A percentile compares a stretch with the other conserved stretches of the same genome.
These are phyloP conservation scores for Backusella liffmaniae DNA, from an alignment of 192 early-diverging fungal genomes.

Conservation along the genomic window DNA sequence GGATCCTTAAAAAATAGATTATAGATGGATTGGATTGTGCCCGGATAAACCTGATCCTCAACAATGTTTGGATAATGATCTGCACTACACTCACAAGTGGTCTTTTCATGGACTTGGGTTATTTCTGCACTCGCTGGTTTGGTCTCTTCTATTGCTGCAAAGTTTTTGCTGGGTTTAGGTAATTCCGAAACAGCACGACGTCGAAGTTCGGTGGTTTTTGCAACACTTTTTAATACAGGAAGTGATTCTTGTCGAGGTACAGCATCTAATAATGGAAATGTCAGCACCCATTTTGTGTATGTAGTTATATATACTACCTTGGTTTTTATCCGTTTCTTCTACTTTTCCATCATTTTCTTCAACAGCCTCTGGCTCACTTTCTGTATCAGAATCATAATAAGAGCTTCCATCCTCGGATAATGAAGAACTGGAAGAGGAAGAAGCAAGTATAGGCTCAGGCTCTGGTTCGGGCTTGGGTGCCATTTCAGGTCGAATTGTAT, in stretches of 20 bases:
- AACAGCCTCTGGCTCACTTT: not conserved
- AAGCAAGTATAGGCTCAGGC: not conserved
- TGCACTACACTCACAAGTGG: slow-evolving; percentile 31
- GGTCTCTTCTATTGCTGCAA: not conserved
- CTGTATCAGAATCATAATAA: slow-evolving; percentile 13
- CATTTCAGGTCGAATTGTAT: slow-evolving; percentile 18
- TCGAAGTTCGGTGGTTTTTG: not conserved
- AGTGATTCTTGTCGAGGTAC: not conserved
- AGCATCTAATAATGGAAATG: not conserved
- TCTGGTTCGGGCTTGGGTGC: not conserved
- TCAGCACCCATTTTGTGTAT: not conserved
- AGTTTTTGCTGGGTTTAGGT: not conserved
- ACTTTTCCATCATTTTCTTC: not conserved
- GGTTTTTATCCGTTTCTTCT: not conserved
- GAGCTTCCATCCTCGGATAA: not conserved
- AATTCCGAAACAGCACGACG: slow-evolving; percentile 3
- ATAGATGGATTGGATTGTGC: not conserved
- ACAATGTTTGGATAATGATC: slow-evolving; percentile 43
- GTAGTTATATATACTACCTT: not conserved
- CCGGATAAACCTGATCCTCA: slow-evolving; percentile 24
- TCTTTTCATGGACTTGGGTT: slow-evolving; percentile 9
- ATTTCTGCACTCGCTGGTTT: not conserved
- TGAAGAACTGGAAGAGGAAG: not conserved
- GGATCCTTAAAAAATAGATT: not conserved
- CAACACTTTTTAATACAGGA: not conserved